These are phyloP conservation scores for Aspergillus glaucus DNA, from an alignment of 2,329 filamentous ascomycete genomes.

Conservation along the genomic window DNA sequence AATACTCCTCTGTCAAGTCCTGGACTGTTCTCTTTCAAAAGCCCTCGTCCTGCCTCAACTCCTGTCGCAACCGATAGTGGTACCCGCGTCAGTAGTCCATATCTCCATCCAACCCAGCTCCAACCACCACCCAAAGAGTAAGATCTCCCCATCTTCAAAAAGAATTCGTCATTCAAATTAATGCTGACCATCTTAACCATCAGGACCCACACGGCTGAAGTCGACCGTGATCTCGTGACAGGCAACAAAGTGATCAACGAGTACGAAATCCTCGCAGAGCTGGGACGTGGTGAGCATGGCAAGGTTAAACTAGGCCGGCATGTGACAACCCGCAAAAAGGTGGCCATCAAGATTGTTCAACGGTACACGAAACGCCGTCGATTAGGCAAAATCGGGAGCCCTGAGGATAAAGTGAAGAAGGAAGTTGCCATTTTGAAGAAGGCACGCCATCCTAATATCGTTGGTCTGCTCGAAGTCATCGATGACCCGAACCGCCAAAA, in stretches of 20 bases:
- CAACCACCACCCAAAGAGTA: conserved; percentile 71
- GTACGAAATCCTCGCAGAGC: conserved; percentile 94
- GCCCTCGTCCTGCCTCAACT: conserved; percentile 25
- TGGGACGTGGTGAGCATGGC: conserved; percentile 90
- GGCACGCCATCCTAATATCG: conserved; percentile 93
- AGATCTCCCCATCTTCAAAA: conserved; percentile 24
- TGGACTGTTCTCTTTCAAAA: conserved; percentile 38
- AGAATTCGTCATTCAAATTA: no score
- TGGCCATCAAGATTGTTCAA: conserved; percentile 98
- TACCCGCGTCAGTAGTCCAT: conserved; percentile 48
- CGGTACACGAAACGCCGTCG: conserved; percentile 89
- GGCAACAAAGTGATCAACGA: conserved; percentile 96
- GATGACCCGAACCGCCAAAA: conserved; percentile 95
- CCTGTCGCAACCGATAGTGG: conserved; percentile 31
- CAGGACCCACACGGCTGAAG: conserved; percentile 81
- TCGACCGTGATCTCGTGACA: conserved; percentile 81
- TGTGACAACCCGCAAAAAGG: conserved; percentile 65
- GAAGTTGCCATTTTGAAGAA: conserved; percentile 99
- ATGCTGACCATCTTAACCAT: not conserved
- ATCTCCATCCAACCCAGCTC: conserved; percentile 63
- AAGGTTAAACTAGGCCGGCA: conserved; percentile 95
- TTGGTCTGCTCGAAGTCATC: conserved; percentile 91
- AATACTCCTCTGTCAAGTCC: conserved; percentile 45
- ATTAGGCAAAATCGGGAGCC: conserved; percentile 67
- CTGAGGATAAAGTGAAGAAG: conserved; percentile 72